phyloP scores from a whole-genome alignment of 768 basidiomycete genomes.

The Lyophyllum semitale region DNA sequence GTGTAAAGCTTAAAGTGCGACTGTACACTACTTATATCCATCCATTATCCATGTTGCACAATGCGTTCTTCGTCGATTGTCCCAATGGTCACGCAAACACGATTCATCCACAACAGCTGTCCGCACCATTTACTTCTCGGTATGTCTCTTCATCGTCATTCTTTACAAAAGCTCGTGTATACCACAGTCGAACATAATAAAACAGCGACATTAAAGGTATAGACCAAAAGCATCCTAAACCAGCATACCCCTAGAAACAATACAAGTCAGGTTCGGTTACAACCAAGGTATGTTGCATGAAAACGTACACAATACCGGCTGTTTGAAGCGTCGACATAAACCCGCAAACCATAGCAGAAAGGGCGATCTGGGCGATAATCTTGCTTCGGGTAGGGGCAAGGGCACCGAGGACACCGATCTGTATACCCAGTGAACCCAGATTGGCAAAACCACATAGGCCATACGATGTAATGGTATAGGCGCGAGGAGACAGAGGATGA shows the following conservation, averaged over 20 bases:
- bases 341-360: slow-evolving; percentile 46
- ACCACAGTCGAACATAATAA: neutral
- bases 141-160: neutral
- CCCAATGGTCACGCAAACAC: neutral
- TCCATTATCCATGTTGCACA: neutral
- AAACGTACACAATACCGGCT: slow-evolving; percentile 30
- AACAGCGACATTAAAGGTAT: neutral
- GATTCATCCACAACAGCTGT: neutral
- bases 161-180: neutral
- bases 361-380: slow-evolving; percentile 68
- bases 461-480: slow-evolving; percentile 83
- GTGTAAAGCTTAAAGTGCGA: slow-evolving; percentile 45
- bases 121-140: neutral
- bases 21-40: neutral
- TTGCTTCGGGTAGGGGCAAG: slow-evolving; percentile 57
- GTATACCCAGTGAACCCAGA: slow-evolving; percentile 82
- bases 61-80: neutral
- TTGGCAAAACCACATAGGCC: slow-evolving; percentile 93
- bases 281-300: neutral
- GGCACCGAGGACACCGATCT: slow-evolving; percentile 53
- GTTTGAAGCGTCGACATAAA: slow-evolving; percentile 37
- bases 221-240: slow-evolving; percentile 7
- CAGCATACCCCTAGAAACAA: slow-evolving; percentile 21
- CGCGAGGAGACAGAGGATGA: slow-evolving; percentile 67
- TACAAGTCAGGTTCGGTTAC: slow-evolving; percentile 15